phyloP scores from a whole-genome alignment of 768 basidiomycete genomes.

The Agaricus subrufescens region DNA sequence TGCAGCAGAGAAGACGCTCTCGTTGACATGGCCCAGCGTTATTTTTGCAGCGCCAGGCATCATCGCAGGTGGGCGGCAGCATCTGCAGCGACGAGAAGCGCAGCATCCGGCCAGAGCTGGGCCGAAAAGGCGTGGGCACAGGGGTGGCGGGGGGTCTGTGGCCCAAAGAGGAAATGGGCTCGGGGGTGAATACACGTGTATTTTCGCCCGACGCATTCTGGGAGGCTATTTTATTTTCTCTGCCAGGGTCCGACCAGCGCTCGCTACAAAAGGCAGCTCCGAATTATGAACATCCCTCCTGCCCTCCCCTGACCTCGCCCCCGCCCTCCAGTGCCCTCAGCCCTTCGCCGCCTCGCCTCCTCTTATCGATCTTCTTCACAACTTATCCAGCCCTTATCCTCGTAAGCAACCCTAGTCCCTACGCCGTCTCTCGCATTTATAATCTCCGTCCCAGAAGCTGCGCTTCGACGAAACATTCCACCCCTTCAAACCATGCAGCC shows the following conservation, averaged over 20 bases:
- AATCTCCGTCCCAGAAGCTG: conserved; percentile 7
- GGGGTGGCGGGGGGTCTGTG: conserved; percentile 17
- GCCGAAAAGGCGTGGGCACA: background rate
- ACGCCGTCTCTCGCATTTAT: conserved; percentile 6
- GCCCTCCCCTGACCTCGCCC: conserved; percentile 21
- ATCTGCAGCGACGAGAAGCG: no score
- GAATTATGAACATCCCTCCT: conserved; percentile 22
- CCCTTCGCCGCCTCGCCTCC: conserved; percentile 18
- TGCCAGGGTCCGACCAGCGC: conserved; percentile 43
- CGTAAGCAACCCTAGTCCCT: conserved; percentile 11
- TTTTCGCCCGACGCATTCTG: conserved; percentile 55
- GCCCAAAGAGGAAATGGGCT: conserved; percentile 25
- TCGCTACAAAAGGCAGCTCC: conserved; percentile 39
- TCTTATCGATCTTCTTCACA: conserved; percentile 18
- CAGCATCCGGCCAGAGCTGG: background rate
- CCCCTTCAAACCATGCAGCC: conserved; percentile 22
- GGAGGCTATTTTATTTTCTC: conserved; percentile 41
- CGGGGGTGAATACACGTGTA: conserved; percentile 75
- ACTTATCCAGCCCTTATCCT: background rate
- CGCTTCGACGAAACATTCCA: conserved; percentile 8
- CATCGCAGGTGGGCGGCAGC: background rate
- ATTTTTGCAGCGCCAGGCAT: background rate
- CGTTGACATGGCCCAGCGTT: conserved; percentile 1
- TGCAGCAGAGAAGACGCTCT: conserved; percentile 4
- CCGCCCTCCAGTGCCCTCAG: conserved; percentile 17